Evolutionary conservation across 2,329 filamentous ascomycete genomes (phyloP), one percentile per base, ranked within the genome.

Genomic region (Fusarium sp.): DNA sequence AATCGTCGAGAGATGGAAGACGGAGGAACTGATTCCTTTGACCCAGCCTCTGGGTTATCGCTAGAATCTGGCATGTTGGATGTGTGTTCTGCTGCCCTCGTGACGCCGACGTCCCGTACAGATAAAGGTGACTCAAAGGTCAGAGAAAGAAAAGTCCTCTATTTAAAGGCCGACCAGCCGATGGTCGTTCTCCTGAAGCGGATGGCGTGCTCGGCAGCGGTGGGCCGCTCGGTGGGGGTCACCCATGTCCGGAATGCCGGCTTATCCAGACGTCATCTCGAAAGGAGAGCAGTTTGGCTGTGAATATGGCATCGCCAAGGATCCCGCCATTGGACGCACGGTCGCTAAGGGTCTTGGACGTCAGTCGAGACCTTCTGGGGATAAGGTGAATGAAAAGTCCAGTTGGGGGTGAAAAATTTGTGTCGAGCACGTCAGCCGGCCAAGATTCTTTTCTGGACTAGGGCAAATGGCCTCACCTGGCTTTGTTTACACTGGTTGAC

Each of bases 201-300:
- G 41, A 75, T 75, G 73, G 60, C 73, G 70, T 75, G 72, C 72
- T 75, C 30, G 50, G 16, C 11, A 43, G 39, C 58, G 20, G 68
- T 65, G 70, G 70, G 56, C 69, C 43, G 37, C 20, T 35, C 43
- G 59, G 62, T 70, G 18, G 65, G 61, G 66, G 59, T 60, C 39
- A 59, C 13, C 62, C 37, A 34, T 43, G 58, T 61, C 30, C n/a
- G 16, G 23, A 27, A 41, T 59, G 56, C 56, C 56, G 56, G 35
- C 10, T 59, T 59, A 59, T 59, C 56, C 56, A 59, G 56, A 59
- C 56, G 56, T 59, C 56, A 25, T 41, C 35, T 37, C 23, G 10
- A 37, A 57, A 39, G 25, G 8, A 34, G 5, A 13, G 20, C 45
- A 8, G 25, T 50, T 50, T 27, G 25, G 27, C 25, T n/a, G 20